A percentile compares a stretch with the other conserved stretches of the same genome.
Evolutionary conservation across 352 stramenopile species (phyloP).

Genomic region (Blastocystis sp.): DNA sequence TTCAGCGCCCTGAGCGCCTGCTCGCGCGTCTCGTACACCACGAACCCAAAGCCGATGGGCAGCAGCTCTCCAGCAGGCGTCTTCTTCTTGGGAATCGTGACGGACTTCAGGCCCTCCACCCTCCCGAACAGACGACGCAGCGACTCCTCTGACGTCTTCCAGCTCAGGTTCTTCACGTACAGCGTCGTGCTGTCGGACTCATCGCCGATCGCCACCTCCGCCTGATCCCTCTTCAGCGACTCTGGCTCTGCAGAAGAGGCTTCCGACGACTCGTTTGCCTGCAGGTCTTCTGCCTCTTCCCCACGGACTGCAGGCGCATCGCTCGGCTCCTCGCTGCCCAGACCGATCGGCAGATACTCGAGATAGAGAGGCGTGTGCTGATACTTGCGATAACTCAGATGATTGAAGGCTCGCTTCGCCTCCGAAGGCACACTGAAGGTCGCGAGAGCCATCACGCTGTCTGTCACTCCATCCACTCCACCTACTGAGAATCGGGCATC

Average conservation of each 20-base stretch:
- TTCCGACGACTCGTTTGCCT: neutral
- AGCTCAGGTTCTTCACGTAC: constrained; percentile 99
- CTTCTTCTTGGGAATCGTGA: constrained; percentile 77
- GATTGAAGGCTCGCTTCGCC: constrained; percentile 87
- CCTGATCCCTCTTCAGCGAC: constrained; percentile 32
- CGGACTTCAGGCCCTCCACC: constrained; percentile 73
- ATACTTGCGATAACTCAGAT: constrained; percentile 94
- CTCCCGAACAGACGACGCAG: constrained; percentile 70
- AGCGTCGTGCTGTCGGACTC: constrained; percentile 72
- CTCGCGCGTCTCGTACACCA: constrained; percentile 81
- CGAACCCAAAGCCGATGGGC: constrained; percentile 98
- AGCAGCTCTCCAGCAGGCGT: constrained; percentile 71
- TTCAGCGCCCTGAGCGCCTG: constrained; percentile 75
- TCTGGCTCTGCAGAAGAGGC: neutral
- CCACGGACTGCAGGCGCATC: neutral
- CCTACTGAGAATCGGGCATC: constrained; percentile 77
- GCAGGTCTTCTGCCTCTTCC: constrained; percentile 21
- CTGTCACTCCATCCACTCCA: neutral
- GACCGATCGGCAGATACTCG: constrained; percentile 87
- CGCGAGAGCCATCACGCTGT: constrained; percentile 81
- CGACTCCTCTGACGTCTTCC: constrained; percentile 80
- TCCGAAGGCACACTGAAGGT: constrained; percentile 88
- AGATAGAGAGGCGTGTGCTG: constrained; percentile 94
- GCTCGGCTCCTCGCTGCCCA: constrained; percentile 68
- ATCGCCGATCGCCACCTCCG: constrained; percentile 69